Base-by-base conservation (phyloP, 202 grass and related monocot species). In the Panicum virgatum region DNA sequence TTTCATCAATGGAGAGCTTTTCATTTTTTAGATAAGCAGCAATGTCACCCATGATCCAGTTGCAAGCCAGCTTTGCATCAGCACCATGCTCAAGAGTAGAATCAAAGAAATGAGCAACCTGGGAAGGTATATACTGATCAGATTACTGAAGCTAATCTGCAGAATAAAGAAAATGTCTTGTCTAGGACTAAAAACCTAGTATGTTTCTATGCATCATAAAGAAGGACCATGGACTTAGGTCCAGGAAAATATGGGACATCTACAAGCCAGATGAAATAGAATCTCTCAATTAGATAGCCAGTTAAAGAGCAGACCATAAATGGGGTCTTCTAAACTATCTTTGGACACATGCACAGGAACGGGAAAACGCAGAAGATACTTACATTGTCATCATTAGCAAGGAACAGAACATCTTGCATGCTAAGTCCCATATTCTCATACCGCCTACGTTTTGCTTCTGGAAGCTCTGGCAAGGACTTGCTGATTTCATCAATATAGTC, bases 11-110 rank as follows among this genome's bases (percentile, higher is more conserved):
- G 11, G 85, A 76, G 25, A 93, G 70, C 27, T 89, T 93, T 87
- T 98, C 96, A 89, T 92, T 90, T 83, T 93, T 98, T 15, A 96
- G 65, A 85, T 91, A 96, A 87, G 92, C 96, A 85, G 92, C 83
- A 59, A 98, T 93, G 70, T 98, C 91, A 67, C 96, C 83, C 96
- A 98, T 96, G 82, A 93, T 98, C 96, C 96, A 98, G 78, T 98
- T 98, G 74, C 92, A 93, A 69, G 85, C 92, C 86, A 96, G 59
- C 56, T 98, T 98, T 76, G 86, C 89, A 53, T 98, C 92, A 56
- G 96, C 83, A 16, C 87, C 96, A 64, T 93, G 85, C 78, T 90
- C 84, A 69, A 98, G 75, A 46, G 90, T 86, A 58, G 89, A 85
- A 90, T 98, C 92, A 86, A 96, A 95, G 83, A 90, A 98, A 68